phyloP scores from a whole-genome alignment of 345 rosid genomes.

The Psidium friedrichsthalianum region DNA sequence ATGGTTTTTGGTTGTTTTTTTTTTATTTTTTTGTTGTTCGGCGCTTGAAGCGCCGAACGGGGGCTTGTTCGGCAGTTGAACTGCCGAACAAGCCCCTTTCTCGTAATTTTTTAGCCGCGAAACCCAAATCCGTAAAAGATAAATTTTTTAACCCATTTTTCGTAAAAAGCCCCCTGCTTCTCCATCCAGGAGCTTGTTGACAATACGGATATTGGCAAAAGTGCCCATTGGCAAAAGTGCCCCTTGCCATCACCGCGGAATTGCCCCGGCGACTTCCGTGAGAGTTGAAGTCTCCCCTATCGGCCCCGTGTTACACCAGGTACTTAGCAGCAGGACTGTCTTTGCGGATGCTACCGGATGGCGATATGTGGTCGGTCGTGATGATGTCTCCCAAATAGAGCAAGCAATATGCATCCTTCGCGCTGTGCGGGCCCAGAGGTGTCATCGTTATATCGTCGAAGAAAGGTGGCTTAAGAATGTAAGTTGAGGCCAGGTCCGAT shows the following conservation, averaged over 20 bases:
- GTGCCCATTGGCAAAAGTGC: constrained; percentile 83
- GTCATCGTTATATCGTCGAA: constrained; percentile 82
- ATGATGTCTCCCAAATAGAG: constrained; percentile 81
- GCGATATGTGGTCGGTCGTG: constrained; percentile 88
- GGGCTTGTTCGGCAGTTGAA: too few relatives aligned
- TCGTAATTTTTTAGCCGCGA: too few relatives aligned
- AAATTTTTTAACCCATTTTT: too few relatives aligned
- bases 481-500: constrained; percentile 73
- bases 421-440: constrained; percentile 67
- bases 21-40: too few relatives aligned
- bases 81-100: too few relatives aligned
- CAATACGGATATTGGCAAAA: constrained; percentile 69
- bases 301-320: constrained; percentile 73
- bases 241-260: constrained; percentile 75
- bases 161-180: too few relatives aligned
- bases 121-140: too few relatives aligned
- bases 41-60: too few relatives aligned
- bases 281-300: constrained; percentile 73
- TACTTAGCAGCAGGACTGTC: constrained; percentile 86
- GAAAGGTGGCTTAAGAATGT: constrained; percentile 77
- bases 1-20: too few relatives aligned
- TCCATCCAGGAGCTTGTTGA: constrained; percentile 69
- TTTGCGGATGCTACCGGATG: constrained; percentile 86
- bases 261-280: constrained; percentile 89
- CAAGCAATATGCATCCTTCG: constrained; percentile 79